A percentile compares a stretch with the other conserved stretches of the same genome.
Evolutionary conservation across 2,329 filamentous ascomycete species (phyloP).

Genomic region (Pseudogymnoascus sp.): DNA sequence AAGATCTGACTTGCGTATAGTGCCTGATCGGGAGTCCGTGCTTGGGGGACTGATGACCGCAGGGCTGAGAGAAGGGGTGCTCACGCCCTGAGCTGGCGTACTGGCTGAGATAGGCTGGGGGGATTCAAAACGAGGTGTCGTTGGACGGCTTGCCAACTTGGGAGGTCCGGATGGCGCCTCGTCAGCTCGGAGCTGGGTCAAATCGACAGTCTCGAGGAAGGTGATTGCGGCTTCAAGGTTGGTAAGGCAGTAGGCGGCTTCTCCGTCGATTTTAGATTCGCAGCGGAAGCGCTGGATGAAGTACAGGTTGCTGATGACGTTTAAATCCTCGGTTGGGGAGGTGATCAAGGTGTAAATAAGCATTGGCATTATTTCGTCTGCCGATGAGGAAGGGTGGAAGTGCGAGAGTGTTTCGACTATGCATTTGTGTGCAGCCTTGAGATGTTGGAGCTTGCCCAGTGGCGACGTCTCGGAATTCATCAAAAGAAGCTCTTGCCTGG

Average conservation of each 20-base stretch:
- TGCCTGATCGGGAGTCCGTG: slow-evolving; percentile 20
- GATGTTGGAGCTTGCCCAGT: slow-evolving; percentile 78
- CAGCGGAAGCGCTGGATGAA: slow-evolving; percentile 91
- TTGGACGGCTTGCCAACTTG: slow-evolving; percentile 43
- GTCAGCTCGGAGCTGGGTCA: slow-evolving; percentile 77
- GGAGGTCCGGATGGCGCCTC: slow-evolving; percentile 61
- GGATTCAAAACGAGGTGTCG: slow-evolving; percentile 33
- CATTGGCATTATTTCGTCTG: slow-evolving; percentile 94
- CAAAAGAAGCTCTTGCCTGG: slow-evolving; percentile 59
- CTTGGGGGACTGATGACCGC: slow-evolving; percentile 23
- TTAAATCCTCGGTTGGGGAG: slow-evolving; percentile 73
- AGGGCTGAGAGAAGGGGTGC: slow-evolving; percentile 11
- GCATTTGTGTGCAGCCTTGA: slow-evolving; percentile 82
- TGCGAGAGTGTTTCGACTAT: slow-evolving; percentile 78
- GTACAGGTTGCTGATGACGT: slow-evolving; percentile 86
- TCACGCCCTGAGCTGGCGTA: slow-evolving; percentile 25
- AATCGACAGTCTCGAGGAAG: slow-evolving; percentile 89
- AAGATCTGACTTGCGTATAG: slow-evolving; percentile 20
- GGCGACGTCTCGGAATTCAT: slow-evolving; percentile 88
- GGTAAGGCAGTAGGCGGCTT: slow-evolving; percentile 91
- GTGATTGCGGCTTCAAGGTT: slow-evolving; percentile 92
- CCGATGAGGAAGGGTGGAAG: slow-evolving; percentile 72
- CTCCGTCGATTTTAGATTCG: slow-evolving; percentile 77
- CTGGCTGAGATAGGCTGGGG: slow-evolving; percentile 22
- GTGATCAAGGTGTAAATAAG: slow-evolving; percentile 95